Conservation (phyloP, 176 grass and related monocot genomes). For the Panicum miliaceum region DNA sequence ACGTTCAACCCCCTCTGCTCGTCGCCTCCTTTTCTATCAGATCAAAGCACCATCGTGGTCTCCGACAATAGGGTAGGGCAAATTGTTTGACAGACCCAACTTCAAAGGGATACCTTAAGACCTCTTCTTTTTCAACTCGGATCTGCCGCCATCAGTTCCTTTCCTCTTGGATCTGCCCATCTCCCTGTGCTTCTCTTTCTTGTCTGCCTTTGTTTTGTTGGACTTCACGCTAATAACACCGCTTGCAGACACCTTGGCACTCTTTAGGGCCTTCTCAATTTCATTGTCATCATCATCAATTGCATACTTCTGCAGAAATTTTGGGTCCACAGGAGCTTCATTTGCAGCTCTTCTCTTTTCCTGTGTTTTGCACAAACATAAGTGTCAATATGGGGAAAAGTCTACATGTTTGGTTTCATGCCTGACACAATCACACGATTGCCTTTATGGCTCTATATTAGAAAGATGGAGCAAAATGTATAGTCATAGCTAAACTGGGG, state of each 20-base stretch:
- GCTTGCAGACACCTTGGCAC: constrained; percentile 65
- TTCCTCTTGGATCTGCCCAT: constrained; percentile 67
- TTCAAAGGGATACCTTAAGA: constrained; percentile 23
- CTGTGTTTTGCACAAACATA: constrained; percentile 46
- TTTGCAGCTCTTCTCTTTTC: constrained; percentile 60
- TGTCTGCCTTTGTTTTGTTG: constrained; percentile 51
- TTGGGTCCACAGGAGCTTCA: constrained; percentile 58
- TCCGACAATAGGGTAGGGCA: neutral
- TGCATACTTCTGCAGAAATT: constrained; percentile 68
- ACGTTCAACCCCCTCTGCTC: neutral
- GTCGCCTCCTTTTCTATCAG: neutral
- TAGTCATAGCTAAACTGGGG: neutral
- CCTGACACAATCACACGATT: neutral
- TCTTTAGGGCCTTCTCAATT: constrained; percentile 72
- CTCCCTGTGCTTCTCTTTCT: constrained; percentile 56
- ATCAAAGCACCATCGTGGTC: neutral
- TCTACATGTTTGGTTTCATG: neutral
- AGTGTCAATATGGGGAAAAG: neutral
- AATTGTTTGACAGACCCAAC: neutral
- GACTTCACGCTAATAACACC: constrained; percentile 87
- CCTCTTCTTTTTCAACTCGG: constrained; percentile 68
- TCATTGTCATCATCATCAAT: constrained; percentile 57
- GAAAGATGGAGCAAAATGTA: neutral
- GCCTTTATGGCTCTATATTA: neutral
- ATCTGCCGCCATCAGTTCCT: constrained; percentile 66